A percentile compares a stretch with the other conserved stretches of the same genome.
Conservation (phyloP, 1,284 basidiomycete species). For the Schizophyllum commune region DNA sequence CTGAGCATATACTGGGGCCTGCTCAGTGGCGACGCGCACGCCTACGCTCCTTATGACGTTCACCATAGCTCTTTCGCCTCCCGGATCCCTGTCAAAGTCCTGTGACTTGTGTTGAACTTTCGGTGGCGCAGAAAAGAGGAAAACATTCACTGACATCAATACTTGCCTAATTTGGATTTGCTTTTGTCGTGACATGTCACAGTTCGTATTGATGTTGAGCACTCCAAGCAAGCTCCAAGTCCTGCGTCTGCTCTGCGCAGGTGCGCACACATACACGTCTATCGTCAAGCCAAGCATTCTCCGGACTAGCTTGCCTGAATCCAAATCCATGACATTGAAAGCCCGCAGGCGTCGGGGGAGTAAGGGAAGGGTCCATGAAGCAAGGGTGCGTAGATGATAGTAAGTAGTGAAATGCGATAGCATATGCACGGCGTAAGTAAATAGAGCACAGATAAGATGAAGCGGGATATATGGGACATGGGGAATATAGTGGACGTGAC, state of each 20-base stretch:
- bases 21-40: neutral
- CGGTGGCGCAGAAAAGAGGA: neutral
- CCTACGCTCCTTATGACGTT: neutral
- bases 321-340: neutral
- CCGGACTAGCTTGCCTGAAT: neutral
- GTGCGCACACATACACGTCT: too few species aligned
- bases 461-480: neutral
- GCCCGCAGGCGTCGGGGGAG: neutral
- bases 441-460: neutral
- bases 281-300: too few species aligned
- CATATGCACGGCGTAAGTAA: neutral
- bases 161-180: neutral
- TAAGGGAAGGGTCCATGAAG: neutral
- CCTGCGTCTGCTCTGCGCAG: too few species aligned
- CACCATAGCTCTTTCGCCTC: neutral
- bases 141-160: neutral
- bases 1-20: neutral
- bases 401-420: neutral
- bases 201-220: neutral
- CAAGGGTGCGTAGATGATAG: neutral
- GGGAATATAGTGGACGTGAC: too few species aligned
- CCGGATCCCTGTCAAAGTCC: neutral
- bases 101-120: neutral
- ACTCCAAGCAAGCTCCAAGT: neutral
- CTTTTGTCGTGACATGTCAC: neutral